Base-by-base conservation (phyloP, 495 filamentous ascomycete genomes). In the Neurospora tetraspora region DNA sequence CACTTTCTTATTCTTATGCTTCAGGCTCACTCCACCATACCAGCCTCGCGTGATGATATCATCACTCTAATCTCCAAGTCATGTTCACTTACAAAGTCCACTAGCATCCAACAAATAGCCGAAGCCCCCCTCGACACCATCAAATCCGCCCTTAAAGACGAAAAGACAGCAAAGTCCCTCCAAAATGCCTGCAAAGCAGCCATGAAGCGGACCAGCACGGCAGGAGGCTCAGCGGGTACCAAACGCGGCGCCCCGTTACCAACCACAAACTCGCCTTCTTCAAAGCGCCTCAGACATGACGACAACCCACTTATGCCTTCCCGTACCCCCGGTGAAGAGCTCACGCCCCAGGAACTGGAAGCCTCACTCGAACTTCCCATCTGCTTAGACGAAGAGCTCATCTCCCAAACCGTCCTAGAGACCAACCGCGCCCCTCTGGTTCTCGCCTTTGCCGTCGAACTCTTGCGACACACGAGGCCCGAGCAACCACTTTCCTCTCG, bases 351-450 rank as follows among this genome's bases (percentile, higher is more conserved):
- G 39, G 86, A 90, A 43, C 81, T 90, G 38, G 93, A 95, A 82
- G 83, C 81, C 4, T 88, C 90, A 1, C 85, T 95, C 2, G 82
- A 84, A 14, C 84, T 96, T 4, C 92, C 92, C 1, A 76, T 85
- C 5, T 80, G 78, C 39, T 80, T 77, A 34, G 84, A 88, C 36
- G 91, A 93, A 76, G 86, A 89, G 31, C 82, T 85, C 40, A 86
- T 95, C 12, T 80, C 81, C 6, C 77, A 82, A 11, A 87, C 85
- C n/a, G 80, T 86, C 14, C 75, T 96, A 1, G 80, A 88, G 61
- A 95, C 92, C 11, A 96, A 96, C 77, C 84, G 93, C 42, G 93
- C 93, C 14, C 93, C 93, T 7, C 82, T 96, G 36, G 90, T 95
- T 11, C 82, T 96, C 20, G 93, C 93, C 8, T 96, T 95, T 81